A percentile compares a stretch with the other conserved stretches of the same genome.
phyloP scores from a whole-genome alignment of 768 basidiomycete genomes.

The Phylloporus sp. region DNA sequence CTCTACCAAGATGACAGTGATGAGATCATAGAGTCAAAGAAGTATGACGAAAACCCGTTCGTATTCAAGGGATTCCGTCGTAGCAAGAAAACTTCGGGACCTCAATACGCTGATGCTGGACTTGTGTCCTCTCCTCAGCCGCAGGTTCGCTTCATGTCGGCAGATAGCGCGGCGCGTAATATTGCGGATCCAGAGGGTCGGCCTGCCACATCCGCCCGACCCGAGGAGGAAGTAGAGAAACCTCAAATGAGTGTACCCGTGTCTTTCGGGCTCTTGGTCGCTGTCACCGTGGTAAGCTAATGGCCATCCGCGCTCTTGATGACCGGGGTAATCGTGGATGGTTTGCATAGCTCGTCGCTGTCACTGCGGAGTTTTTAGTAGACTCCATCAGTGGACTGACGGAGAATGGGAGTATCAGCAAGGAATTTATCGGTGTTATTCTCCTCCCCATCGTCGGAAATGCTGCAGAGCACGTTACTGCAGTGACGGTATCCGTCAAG shows the following conservation, averaged over 20 bases:
- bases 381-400: conserved; percentile 78
- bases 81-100: conserved; percentile 2
- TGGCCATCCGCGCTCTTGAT: not conserved
- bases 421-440: conserved; percentile 83
- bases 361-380: conserved; percentile 66
- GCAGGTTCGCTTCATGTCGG: not conserved
- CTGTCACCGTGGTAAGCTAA: conserved; percentile 56
- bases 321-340: not conserved
- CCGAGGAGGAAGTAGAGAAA: conserved; percentile 35
- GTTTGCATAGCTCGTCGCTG: conserved; percentile 42
- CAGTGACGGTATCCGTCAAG: conserved; percentile 88
- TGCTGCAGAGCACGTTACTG: conserved; percentile 88
- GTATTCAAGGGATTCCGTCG: conserved; percentile 16
- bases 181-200: conserved; percentile 12
- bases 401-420: conserved; percentile 46
- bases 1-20: conserved; percentile 51
- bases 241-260: conserved; percentile 52
- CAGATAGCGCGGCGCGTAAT: not conserved
- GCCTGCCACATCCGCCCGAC: not conserved
- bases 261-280: conserved; percentile 46
- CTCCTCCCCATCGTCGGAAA: conserved; percentile 91
- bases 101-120: conserved; percentile 3
- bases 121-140: conserved; percentile 12
- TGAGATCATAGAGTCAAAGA: conserved; percentile 34
- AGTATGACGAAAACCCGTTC: conserved; percentile 41